Base-by-base conservation (phyloP, 768 basidiomycete species). In the Boletellus sp. region DNA sequence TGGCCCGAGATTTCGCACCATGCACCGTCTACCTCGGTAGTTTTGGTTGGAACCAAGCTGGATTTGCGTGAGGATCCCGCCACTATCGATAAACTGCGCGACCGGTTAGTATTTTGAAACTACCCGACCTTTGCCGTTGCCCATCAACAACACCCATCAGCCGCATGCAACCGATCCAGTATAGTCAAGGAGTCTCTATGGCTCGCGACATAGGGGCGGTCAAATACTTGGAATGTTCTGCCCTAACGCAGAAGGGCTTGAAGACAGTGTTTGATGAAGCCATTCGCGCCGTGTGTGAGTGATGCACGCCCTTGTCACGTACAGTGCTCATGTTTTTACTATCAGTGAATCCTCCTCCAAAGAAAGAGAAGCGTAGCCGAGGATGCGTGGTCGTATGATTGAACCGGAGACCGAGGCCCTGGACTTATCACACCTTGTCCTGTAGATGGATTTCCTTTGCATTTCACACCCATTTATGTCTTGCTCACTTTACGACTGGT, bases 221-320 rank as follows among this genome's bases (percentile, higher is more conserved):
- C 58, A 94, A 94, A 72, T 96, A 96, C 64, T 74, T 96, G 50
- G 94, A 96, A 70, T 96, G 94, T 70, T 95, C 93, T 24, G 93
- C 94, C 31, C 74, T 95, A 63, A 97, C 95, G 41, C 96, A 98
- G 77, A 96, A 98, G 73, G 95, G 95, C 15, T 75, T 99, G 66
- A 99, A 99, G 82, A 94, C 88, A 51, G 96, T 99, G 38, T 99
- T 99, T 67, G 96, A 98, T 69, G 96, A 98, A 72, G 96, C 96
- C 37, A 98, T 99, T 62, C 84, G 96, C 47, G 92, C 93, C 48
- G 95, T 98, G 60, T 75, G 90, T 93, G 69, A 81, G 90, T 86
- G 32, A 33, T 45, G 12, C 6, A 37, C 37, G 32, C 39, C 24
- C 38, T 56, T 31, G 8, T 34, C 9, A 24, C 40, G 45, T 46